Percentiles rank a stretch among this genome's conserved stretches.
Evolutionary conservation across 2,329 filamentous ascomycete genomes (phyloP).

Genomic region (Elsinoe fawcettii): DNA sequence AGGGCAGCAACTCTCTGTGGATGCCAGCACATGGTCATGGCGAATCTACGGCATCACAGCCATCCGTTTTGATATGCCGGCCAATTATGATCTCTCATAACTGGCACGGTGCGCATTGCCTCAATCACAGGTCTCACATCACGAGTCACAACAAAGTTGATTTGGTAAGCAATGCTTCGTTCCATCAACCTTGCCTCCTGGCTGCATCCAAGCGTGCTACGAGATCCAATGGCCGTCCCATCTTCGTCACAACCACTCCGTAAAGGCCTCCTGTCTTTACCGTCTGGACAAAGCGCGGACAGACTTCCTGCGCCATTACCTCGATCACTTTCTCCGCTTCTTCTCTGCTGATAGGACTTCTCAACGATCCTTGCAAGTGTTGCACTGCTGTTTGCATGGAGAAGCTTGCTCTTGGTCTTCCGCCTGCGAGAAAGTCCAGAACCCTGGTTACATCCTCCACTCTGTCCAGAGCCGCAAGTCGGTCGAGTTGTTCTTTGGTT

Average conservation of each 20-base stretch:
- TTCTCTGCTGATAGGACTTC: slow-evolving; percentile 39
- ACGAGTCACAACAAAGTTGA: not conserved
- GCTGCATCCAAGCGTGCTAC: slow-evolving; percentile 22
- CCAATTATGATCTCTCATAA: not conserved
- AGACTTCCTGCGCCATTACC: slow-evolving; percentile 37
- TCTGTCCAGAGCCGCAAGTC: slow-evolving; percentile 41
- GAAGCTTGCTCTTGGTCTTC: slow-evolving; percentile 35
- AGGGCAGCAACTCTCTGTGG: not conserved
- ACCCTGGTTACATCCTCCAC: slow-evolving; percentile 39
- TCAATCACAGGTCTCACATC: not conserved
- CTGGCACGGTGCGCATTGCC: not conserved
- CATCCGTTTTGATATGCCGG: not conserved
- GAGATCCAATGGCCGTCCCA: slow-evolving; percentile 24
- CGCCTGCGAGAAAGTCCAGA: slow-evolving; percentile 35
- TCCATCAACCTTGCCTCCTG: not conserved
- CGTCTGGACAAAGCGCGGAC: slow-evolving; percentile 37
- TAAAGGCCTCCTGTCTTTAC: slow-evolving; percentile 33
- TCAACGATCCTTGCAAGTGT: slow-evolving; percentile 38
- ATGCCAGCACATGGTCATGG: not conserved
- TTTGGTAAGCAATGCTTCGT: not conserved
- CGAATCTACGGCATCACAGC: not conserved
- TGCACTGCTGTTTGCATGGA: slow-evolving; percentile 37
- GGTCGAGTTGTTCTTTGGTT: slow-evolving; percentile 36
- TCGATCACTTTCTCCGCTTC: slow-evolving; percentile 38
- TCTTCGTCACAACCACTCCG: slow-evolving; percentile 36